These are phyloP conservation scores for Caloboletus firmus DNA, from an alignment of 1,284 basidiomycete genomes.

Conservation along the genomic window DNA sequence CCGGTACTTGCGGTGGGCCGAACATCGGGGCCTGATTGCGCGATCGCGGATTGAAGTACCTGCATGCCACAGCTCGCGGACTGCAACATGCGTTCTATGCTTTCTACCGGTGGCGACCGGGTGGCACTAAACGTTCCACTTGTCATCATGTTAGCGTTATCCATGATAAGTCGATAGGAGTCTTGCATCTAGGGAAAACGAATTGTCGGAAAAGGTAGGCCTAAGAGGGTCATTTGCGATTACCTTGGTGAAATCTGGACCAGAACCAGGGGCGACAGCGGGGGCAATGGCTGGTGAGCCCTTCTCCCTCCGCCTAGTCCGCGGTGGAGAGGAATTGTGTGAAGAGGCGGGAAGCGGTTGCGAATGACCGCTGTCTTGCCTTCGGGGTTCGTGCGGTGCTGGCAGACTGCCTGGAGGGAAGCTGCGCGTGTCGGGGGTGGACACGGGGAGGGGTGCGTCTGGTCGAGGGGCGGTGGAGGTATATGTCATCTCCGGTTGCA, in stretches of 20 bases:
- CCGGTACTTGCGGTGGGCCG: slow-evolving; percentile 19
- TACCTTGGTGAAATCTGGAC: slow-evolving; percentile 57
- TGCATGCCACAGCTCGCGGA: slow-evolving; percentile 54
- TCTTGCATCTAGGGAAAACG: slow-evolving; percentile 40
- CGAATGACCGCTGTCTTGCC: slow-evolving; percentile 35
- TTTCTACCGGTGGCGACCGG: slow-evolving; percentile 37
- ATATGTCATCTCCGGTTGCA: slow-evolving; percentile 37
- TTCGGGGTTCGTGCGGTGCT: slow-evolving; percentile 31
- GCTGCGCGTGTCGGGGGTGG: slow-evolving; percentile 32
- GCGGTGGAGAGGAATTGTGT: slow-evolving; percentile 31
- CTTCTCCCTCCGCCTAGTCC: slow-evolving; percentile 38
- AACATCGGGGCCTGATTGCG: slow-evolving; percentile 33
- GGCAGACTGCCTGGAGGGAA: slow-evolving; percentile 25
- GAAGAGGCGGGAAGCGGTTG: slow-evolving; percentile 31
- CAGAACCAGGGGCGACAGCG: slow-evolving; percentile 20
- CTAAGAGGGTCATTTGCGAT: slow-evolving; percentile 3
- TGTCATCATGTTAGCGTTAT: slow-evolving; percentile 37
- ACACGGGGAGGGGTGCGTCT: slow-evolving; percentile 26
- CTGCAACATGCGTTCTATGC: slow-evolving; percentile 47
- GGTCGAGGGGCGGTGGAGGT: slow-evolving; percentile 35
- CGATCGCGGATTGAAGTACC: slow-evolving; percentile 44
- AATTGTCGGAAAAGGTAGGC: slow-evolving; percentile 17
- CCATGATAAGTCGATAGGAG: slow-evolving; percentile 48
- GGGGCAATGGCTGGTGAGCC: slow-evolving; percentile 33
- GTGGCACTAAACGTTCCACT: slow-evolving; percentile 29